phyloP scores from a whole-genome alignment of 129 eudicot species.

The Artemisia tridentata region DNA sequence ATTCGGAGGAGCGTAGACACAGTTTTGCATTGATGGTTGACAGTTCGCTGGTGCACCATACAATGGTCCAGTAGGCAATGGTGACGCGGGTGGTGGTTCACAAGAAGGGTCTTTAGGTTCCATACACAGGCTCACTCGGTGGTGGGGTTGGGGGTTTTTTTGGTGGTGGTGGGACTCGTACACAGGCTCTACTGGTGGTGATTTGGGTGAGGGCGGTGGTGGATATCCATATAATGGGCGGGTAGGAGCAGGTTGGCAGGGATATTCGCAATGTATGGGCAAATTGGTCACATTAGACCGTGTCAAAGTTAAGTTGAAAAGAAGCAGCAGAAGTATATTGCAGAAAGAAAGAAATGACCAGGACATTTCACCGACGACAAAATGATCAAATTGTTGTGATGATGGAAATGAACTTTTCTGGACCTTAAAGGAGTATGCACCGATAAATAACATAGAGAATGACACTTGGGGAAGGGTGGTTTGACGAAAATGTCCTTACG shows the following conservation, averaged over 20 bases:
- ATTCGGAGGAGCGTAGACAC: slow-evolving; percentile 38
- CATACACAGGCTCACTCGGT: slow-evolving; percentile 15
- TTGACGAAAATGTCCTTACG: slow-evolving; percentile 14
- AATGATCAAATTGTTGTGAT: slow-evolving; percentile 5
- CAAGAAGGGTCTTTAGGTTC: slow-evolving; percentile 6
- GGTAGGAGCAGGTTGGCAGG: slow-evolving; percentile 33
- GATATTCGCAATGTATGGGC: slow-evolving; percentile 28
- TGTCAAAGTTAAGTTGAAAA: slow-evolving; percentile 9
- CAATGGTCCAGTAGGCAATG: slow-evolving; percentile 3
- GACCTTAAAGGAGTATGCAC: slow-evolving; percentile 12
- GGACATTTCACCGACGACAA: slow-evolving; percentile 16
- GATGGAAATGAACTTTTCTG: background rate
- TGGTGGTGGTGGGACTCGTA: slow-evolving; percentile 30
- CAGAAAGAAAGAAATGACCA: no score
- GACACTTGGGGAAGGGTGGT: slow-evolving; percentile 20
- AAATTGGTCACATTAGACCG: background rate
- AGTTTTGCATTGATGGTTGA: slow-evolving; percentile 30
- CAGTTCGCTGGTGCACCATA: slow-evolving; percentile 23
- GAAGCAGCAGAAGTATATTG: slow-evolving; percentile 11
- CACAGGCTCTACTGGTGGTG: slow-evolving; percentile 25
- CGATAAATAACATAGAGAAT: slow-evolving; percentile 19
- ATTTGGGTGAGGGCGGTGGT: slow-evolving; percentile 29
- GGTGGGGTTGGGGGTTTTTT: background rate
- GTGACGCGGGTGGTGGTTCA: slow-evolving; percentile 29
- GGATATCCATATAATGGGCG: slow-evolving; percentile 26